Percentiles rank a stretch among this genome's conserved stretches.
phyloP scores from a whole-genome alignment of 176 grass and related monocot genomes.

The Hyparrhenia diplandra region DNA sequence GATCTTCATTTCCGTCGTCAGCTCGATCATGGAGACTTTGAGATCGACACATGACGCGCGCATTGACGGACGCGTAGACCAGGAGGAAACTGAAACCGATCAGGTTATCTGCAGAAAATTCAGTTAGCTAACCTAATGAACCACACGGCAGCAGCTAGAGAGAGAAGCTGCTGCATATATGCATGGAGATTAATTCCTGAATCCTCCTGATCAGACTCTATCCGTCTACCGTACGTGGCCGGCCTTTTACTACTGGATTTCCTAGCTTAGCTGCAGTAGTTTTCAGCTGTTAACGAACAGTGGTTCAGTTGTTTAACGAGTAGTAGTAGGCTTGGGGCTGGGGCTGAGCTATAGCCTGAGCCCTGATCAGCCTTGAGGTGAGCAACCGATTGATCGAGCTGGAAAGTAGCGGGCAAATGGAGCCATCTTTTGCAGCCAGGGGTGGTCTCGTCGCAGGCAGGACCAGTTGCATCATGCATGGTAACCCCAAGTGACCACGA shows the following conservation, averaged over 20 bases:
- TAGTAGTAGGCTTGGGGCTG: background rate
- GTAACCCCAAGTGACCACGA: slow-evolving; percentile 25
- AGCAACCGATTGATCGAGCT: slow-evolving; percentile 16
- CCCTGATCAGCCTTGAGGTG: slow-evolving; percentile 17
- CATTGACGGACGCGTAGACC: background rate
- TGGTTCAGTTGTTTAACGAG: too few relatives aligned
- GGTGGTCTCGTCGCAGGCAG: background rate
- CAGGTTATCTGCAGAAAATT: background rate
- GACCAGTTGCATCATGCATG: slow-evolving; percentile 3
- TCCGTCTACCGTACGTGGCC: background rate
- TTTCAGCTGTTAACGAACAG: background rate
- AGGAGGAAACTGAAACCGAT: background rate
- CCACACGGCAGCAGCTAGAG: background rate
- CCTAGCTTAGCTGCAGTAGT: background rate
- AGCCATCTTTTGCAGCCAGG: slow-evolving; percentile 14
- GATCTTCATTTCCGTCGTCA: background rate
- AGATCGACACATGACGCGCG: background rate
- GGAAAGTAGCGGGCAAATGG: slow-evolving; percentile 31
- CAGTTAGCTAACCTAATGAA: background rate
- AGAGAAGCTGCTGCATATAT: background rate
- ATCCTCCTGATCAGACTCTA: background rate
- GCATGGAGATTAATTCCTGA: background rate
- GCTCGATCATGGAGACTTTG: background rate
- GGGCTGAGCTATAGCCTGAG: background rate
- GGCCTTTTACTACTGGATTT: background rate